Evolutionary conservation across 2,329 filamentous ascomycete genomes (phyloP).

Genomic region (Exutisphaerella laricina): DNA sequence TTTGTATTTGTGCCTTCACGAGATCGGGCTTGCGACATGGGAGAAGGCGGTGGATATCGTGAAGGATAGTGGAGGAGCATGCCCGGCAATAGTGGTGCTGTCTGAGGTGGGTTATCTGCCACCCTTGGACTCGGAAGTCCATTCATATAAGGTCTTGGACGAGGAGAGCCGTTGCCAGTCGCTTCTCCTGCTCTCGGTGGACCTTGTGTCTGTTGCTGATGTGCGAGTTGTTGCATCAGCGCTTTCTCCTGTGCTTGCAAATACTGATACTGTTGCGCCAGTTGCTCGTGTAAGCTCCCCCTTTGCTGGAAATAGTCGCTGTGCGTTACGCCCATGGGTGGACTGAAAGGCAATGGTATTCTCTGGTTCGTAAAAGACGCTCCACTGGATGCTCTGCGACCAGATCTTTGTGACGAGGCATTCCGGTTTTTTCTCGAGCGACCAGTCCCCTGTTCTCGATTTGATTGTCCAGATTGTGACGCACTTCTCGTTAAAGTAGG

Average conservation of each 20-base stretch:
- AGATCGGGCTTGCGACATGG: constrained; percentile 33
- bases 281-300: constrained; percentile 44
- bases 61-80: constrained; percentile 45
- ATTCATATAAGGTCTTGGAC: constrained; percentile 29
- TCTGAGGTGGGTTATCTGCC: constrained; percentile 30
- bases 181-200: constrained; percentile 31
- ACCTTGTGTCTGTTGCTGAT: constrained; percentile 39
- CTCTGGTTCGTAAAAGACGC: constrained; percentile 42
- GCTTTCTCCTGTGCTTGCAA: constrained; percentile 35
- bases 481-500: constrained; percentile 47
- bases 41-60: constrained; percentile 38
- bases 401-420: constrained; percentile 44
- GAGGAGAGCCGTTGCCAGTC: constrained; percentile 38
- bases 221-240: constrained; percentile 39
- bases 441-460: constrained; percentile 40
- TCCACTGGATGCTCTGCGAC: constrained; percentile 54
- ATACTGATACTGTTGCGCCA: constrained; percentile 44
- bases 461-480: constrained; percentile 44
- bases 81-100: constrained; percentile 36
- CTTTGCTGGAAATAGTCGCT: constrained; percentile 41
- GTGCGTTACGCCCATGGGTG: constrained; percentile 36
- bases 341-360: constrained; percentile 36
- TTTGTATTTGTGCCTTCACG: constrained; percentile 44
- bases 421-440: constrained; percentile 38
- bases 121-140: constrained; percentile 29